Base-by-base conservation (phyloP, 345 rosid species). In the Laguncularia racemosa region DNA sequence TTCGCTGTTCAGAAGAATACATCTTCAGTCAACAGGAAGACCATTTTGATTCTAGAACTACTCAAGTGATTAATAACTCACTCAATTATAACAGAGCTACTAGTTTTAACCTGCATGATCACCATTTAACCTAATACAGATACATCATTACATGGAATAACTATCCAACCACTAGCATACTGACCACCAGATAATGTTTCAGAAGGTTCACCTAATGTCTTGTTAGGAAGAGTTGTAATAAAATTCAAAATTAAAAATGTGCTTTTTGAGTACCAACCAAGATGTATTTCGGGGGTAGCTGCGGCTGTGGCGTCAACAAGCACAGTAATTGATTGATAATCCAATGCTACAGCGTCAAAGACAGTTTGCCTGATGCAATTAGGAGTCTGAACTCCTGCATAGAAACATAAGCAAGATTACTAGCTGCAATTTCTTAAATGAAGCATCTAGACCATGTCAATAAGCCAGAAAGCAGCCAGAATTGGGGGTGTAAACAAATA, bases 251-350 rank as follows among this genome's bases (percentile, higher is more conserved):
- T 13, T 53, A 33, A 33, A 33, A 33, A 33, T 33, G 40, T 6
- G 11, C 40, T 1, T 33, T n/a, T 9, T 33, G 40, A 33, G 40
- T 18, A 14, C 69, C 23, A 75, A 85, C 96, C 92, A 11, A 23
- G 55, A 61, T 89, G 99, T 19, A 92, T 59, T 19, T 84, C 86
- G 40, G 85, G 82, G 46, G 98, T 80, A 15, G 88, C 84, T 67
- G 98, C 98, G 52, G 97, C 96, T 0, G 99, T 92, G 60, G 95
- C 96, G 79, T 92, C 95, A 15, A 58, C 46, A 33, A 92, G 73
- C 53, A 89, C 85, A 26, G 78, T 66, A 57, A 89, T 84, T 23
- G 64, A 48, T 57, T 40, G 69, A 63, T 86, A 89, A 74, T 83
- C 86, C 47, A 83, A 61, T 26, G 76, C 95, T 48, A 85, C 88